Evolutionary conservation across 2,329 filamentous ascomycete species (phyloP), one percentile per base, ranked within the genome.

Genomic region (Fusarium longipes): DNA sequence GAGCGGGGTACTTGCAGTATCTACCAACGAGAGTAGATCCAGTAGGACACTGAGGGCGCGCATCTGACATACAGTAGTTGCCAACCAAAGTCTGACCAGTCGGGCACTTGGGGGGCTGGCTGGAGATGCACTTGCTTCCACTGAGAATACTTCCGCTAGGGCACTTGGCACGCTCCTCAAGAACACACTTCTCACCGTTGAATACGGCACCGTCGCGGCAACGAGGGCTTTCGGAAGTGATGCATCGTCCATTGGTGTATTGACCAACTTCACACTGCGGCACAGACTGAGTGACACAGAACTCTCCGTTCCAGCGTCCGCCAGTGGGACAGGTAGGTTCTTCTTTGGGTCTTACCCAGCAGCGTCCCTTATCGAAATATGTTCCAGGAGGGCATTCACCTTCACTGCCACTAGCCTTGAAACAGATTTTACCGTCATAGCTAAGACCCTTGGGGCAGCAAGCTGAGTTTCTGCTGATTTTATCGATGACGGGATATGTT

Each of bases 1-100:
- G 24, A 17, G 61, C 48, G 3, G 48, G 33, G 5, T 47, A 62
- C 6, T 55, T 63, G 48, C 59, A 63, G 42, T 55, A 61, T 24
- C 32, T 27, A 1, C 59, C 57, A 11, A 62, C 42, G 8, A 63
- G 22, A 1, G 22, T 48, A 6, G 57, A 47, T 24, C 20, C 25
- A 25, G 25, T 25, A 2, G 57, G 48, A 1, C 48, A 62, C 10
- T 33, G 6, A 3, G 57, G 59, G 2, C 36, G 25, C 22, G 48
- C 4, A n/a, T 63, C 36, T 3, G 3, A 14, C 1, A 25, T 35
- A 7, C 59, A 63, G 25, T 62, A 15, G 22, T 63, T 47, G 0
- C 57, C 57, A 7, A 32, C 33, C 8, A 55, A 18, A 7, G 36
- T 55, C 1, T 55, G 25, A 0, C 59, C 57, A 7, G 22, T 9